phyloP scores from a whole-genome alignment of 2,329 filamentous ascomycete genomes.

The Claviceps capensis region DNA sequence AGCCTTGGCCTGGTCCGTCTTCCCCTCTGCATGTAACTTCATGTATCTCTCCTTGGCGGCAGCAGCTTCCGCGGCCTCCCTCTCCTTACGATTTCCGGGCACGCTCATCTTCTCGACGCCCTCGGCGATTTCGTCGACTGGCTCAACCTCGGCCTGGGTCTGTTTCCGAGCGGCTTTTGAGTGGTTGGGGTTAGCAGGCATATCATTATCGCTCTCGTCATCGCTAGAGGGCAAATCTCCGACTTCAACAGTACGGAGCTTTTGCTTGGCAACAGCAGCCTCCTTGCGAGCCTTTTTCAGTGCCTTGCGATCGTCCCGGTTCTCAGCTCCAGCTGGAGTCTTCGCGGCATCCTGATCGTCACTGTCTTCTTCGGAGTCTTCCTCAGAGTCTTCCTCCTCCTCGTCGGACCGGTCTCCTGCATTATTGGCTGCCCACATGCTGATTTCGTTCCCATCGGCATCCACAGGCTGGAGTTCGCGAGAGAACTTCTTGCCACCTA shows the following conservation, averaged over 20 bases:
- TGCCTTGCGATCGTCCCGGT: constrained; percentile 76
- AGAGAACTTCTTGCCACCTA: constrained; percentile 92
- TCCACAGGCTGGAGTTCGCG: constrained; percentile 80
- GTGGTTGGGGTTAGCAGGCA: constrained; percentile 89
- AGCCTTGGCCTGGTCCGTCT: constrained; percentile 88
- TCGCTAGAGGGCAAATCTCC: constrained; percentile 74
- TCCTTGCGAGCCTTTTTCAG: constrained; percentile 84
- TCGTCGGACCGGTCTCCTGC: constrained; percentile 40
- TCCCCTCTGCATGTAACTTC: constrained; percentile 85
- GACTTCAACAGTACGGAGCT: constrained; percentile 57
- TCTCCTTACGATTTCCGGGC: constrained; percentile 36
- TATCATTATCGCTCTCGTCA: constrained; percentile 46
- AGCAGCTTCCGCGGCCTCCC: constrained; percentile 70
- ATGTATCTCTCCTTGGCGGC: constrained; percentile 82
- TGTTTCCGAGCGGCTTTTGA: constrained; percentile 58
- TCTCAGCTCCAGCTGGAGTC: constrained; percentile 34
- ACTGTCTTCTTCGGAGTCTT: constrained; percentile 39
- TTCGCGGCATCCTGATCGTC: constrained; percentile 29
- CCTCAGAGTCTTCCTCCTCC: constrained; percentile 38
- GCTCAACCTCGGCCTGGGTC: constrained; percentile 22
- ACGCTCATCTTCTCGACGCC: constrained; percentile 41
- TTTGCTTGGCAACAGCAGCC: constrained; percentile 68
- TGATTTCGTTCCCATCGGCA: constrained; percentile 73
- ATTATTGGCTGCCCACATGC: constrained; percentile 67
- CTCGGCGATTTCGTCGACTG: constrained; percentile 37